Evolutionary conservation across 768 basidiomycete species (phyloP), one percentile per base, ranked within the genome.

Genomic region (Cubamyces sp.): DNA sequence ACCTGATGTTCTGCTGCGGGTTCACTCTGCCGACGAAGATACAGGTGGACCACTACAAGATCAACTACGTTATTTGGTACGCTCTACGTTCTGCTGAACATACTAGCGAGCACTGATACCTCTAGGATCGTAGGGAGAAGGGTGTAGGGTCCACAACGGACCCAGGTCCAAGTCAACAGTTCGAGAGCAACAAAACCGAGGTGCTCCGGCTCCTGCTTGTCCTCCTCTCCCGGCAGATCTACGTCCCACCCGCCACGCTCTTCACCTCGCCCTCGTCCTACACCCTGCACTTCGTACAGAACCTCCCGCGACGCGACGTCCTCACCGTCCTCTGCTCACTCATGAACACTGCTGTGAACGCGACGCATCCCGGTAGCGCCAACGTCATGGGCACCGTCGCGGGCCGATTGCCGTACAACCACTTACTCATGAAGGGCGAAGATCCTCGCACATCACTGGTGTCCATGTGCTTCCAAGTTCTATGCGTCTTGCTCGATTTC

Each of bases 301-400:
- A 87, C 73, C 84, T 86, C 55, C 81, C 88, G 61, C 83, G 94
- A 57, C 84, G 90, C 45, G 84, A 95, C 68, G 88, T 96, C n/a
- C 81, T 99, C 57, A 95, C 96, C 3, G 78, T 98, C 26, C 77
- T 99, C 8, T 99, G 96, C 75, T 98, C 96, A 4, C 77, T 97
- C 47, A 78, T 99, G 61, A 99, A 99, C 72, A 96, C 93, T 11
- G 86, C 87, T 57, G 84, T 92, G 82, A 92, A 89, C 73, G 84
- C 88, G 0, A 74, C 86, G 39, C 79, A 78, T 56, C 66, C 73
- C 34, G 74, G 78, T 23, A 81, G 74, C 47, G 76, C 76, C 45
- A 83, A 78, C 48, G 81, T 81, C 19, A 84, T 92, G 54, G 86
- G 84, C 25, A 81, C 84, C 23, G 85, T 92, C 75, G 85, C 91